Evolutionary conservation across 2,329 filamentous ascomycete genomes (phyloP), one percentile per base, ranked within the genome.

Genomic region (Phyllachora maydis): DNA sequence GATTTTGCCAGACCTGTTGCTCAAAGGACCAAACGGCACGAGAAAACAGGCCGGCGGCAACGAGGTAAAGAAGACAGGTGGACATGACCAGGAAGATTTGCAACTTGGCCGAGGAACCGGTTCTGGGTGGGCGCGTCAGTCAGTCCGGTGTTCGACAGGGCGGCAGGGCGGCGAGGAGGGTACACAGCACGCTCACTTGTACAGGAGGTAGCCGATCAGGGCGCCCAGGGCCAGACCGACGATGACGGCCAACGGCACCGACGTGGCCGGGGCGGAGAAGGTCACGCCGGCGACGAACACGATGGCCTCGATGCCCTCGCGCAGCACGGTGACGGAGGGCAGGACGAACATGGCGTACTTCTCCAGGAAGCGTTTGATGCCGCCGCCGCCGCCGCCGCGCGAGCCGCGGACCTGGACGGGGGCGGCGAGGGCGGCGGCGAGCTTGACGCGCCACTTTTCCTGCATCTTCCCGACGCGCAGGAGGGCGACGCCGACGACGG

Each of bases 331-430:
- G 41, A 91, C 59, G 46, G 91, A 90, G 1, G 82, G 82, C 26
- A 91, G 53, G 21, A 78, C 47, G 43, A 90, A 88, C 74, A 91
- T 79, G 39, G 71, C 67, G 40, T 91, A 88, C 44, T 76, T 81
- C 44, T 83, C 72, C 11, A 57, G 47, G 50, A 65, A 76, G 26
- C 52, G 48, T 46, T 74, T 74, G 31, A 82, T 23, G 13, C 40
- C 40, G 3, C 40, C 41, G 10, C 45, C 40, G 15, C 49, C 49
- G 9, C 61, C 19, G n/a, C 35, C 52, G n/a, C n/a, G n/a, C n/a
- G n/a, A n/a, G n/a, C n/a, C n/a, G n/a, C n/a, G n/a, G 10, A 59
- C 52, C 19, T 42, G 43, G 28, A 54, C 31, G 8, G 57, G 52
- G 2, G 39, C 42, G 33, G 76, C 66, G 15, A 88, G 48, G 3